Percentiles rank a stretch among this genome's conserved stretches.
Conservation (phyloP, 768 basidiomycete genomes). For the Lactifluus piperatus region DNA sequence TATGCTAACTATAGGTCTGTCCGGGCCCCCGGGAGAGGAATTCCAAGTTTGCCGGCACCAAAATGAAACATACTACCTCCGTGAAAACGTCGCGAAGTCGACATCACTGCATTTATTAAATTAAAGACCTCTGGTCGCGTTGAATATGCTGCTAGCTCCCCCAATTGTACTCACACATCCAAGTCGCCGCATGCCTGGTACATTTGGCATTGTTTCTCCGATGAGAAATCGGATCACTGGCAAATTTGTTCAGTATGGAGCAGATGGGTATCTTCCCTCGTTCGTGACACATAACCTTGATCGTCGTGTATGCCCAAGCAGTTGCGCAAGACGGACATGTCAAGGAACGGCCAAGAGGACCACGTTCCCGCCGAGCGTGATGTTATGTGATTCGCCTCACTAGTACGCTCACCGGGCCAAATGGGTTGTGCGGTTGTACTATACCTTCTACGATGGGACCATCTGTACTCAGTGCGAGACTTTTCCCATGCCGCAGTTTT, state of each 20-base stretch:
- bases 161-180: conserved; percentile 10
- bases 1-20: conserved; percentile 65
- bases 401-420: conserved; percentile 71
- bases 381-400: conserved; percentile 81
- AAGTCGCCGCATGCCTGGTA: conserved; percentile 44
- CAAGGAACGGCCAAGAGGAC: conserved; percentile 94
- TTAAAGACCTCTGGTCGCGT: conserved; percentile 95
- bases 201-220: conserved; percentile 92
- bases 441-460: conserved; percentile 93
- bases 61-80: conserved; percentile 86
- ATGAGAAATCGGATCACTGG: conserved; percentile 77
- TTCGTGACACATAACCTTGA: conserved; percentile 17
- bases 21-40: conserved; percentile 58
- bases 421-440: conserved; percentile 91
- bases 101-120: conserved; percentile 76
- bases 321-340: conserved; percentile 87
- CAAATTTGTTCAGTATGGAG: conserved; percentile 90
- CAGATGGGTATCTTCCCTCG: conserved; percentile 46
- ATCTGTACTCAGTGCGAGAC: conserved; percentile 79
- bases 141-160: conserved; percentile 28
- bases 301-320: conserved; percentile 27
- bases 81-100: conserved; percentile 77
- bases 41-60: conserved; percentile 69
- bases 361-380: conserved; percentile 96
- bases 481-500: conserved; percentile 11